Conservation (phyloP, 805 yeast species). For the Saccharomycopsis capsularis region DNA sequence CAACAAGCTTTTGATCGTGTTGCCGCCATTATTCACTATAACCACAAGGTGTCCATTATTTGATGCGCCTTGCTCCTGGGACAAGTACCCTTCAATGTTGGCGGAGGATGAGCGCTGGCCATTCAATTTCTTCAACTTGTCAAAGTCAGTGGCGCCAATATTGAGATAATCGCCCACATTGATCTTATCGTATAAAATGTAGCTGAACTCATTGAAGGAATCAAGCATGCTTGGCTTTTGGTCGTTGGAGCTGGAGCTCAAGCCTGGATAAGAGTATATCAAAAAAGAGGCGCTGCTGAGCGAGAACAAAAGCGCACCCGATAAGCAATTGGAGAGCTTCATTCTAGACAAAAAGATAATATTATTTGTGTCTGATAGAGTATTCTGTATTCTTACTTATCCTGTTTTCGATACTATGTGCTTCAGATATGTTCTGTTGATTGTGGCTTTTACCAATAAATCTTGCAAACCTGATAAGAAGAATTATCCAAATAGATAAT, state of each 20-base stretch:
- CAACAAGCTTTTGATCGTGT: not conserved
- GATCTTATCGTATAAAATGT: conserved; percentile 17
- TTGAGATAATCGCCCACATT: conserved; percentile 14
- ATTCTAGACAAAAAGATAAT: too few relatives aligned
- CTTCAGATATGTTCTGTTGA: too few relatives aligned
- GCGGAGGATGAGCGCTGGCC: not conserved
- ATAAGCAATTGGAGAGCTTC: too few relatives aligned
- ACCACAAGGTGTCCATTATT: conserved; percentile 13
- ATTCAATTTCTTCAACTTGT: not conserved
- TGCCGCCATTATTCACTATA: conserved; percentile 4
- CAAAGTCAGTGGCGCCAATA: conserved; percentile 1
- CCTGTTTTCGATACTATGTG: too few relatives aligned
- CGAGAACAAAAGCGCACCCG: too few relatives aligned
- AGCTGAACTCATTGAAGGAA: conserved; percentile 5
- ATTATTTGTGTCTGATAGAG: too few relatives aligned
- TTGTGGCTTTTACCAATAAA: too few relatives aligned
- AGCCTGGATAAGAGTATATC: not conserved
- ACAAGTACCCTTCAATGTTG: not conserved
- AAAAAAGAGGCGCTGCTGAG: not conserved
- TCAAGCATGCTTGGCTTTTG: not conserved
- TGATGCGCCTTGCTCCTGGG: not conserved
- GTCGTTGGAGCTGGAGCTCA: not conserved
- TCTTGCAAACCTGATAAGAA: too few relatives aligned
- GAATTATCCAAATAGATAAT: too few relatives aligned
- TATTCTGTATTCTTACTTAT: too few relatives aligned